phyloP scores from a whole-genome alignment of 2,329 filamentous ascomycete genomes.

The Trichoderma sp. region DNA sequence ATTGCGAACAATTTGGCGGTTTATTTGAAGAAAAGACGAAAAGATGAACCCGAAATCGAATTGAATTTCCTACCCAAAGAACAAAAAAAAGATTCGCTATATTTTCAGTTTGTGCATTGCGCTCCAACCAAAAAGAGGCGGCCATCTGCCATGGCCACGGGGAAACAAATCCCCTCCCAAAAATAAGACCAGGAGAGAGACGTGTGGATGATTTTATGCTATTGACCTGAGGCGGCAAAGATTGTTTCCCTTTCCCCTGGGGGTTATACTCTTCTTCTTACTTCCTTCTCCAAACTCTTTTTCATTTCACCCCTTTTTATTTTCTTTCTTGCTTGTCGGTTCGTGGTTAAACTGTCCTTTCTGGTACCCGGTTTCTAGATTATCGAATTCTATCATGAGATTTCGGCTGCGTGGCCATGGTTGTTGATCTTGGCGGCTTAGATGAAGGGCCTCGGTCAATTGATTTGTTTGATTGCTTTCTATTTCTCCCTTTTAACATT shows the following conservation, averaged over 20 bases:
- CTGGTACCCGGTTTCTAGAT: not conserved
- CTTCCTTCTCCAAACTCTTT: not conserved
- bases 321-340: not conserved
- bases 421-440: not conserved
- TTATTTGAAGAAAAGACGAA: not conserved
- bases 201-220: constrained; percentile 1
- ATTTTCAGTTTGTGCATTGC: not conserved
- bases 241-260: constrained; percentile 1
- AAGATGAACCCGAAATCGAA: not conserved
- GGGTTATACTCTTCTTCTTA: not conserved
- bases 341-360: constrained; percentile 1
- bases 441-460: not conserved
- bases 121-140: not conserved
- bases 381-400: not conserved
- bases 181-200: not conserved
- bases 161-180: not conserved
- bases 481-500: not conserved
- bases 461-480: not conserved
- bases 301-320: not conserved
- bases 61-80: not conserved
- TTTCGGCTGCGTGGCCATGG: not conserved
- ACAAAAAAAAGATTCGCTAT: not conserved
- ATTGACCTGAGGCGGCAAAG: constrained; percentile 6
- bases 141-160: not conserved
- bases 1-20: not conserved